These are phyloP conservation scores for Hericium erinaceus DNA, from an alignment of 768 basidiomycete species.

Conservation along the genomic window DNA sequence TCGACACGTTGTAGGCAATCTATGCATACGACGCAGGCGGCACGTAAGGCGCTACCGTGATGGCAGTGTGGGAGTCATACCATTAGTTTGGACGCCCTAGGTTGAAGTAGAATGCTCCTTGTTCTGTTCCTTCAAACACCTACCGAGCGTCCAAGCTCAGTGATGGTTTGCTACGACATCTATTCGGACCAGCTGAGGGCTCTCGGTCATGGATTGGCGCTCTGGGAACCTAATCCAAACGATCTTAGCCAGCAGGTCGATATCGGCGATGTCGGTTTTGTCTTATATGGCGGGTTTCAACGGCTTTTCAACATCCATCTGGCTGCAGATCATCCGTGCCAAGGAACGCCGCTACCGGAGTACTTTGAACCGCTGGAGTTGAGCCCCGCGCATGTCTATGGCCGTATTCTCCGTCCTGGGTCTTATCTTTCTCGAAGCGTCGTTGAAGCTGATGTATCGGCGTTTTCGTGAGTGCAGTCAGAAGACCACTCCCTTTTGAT, in stretches of 20 bases:
- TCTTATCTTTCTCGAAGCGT: conserved; percentile 4
- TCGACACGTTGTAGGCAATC: too few species aligned
- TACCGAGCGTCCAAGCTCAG: background rate
- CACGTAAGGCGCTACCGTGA: too few species aligned
- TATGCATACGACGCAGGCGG: too few species aligned
- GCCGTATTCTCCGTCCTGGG: background rate
- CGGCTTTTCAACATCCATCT: conserved; percentile 15
- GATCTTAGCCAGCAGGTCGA: conserved; percentile 4
- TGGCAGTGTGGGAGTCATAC: too few species aligned
- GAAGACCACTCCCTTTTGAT: background rate
- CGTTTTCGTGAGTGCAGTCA: background rate
- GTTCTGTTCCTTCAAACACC: too few species aligned
- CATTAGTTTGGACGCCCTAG: too few species aligned
- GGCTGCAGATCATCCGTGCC: background rate
- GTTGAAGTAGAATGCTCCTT: too few species aligned
- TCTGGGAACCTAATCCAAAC: conserved; percentile 14
- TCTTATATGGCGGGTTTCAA: conserved; percentile 10
- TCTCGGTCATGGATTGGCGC: conserved; percentile 5
- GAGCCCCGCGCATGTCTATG: background rate
- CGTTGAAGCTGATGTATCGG: background rate
- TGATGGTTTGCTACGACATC: background rate
- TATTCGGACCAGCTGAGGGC: conserved; percentile 7
- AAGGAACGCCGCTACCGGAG: conserved; percentile 1
- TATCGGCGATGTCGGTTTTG: conserved; percentile 15
- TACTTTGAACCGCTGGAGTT: background rate